These are phyloP conservation scores for Xenoacremonium recifei DNA, from an alignment of 2,329 filamentous ascomycete genomes.

Conservation along the genomic window DNA sequence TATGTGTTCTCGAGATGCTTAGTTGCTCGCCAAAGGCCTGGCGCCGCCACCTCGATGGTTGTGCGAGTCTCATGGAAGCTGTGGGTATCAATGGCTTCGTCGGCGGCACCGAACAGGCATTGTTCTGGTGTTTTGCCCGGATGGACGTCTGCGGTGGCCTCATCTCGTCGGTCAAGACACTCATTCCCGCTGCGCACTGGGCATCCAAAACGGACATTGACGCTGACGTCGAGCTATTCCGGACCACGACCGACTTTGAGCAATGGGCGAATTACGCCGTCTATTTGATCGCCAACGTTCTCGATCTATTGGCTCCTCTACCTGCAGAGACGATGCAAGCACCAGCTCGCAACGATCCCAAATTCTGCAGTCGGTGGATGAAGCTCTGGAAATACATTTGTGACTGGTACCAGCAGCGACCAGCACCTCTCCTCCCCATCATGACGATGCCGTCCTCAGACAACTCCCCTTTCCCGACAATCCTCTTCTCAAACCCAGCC, in stretches of 20 bases:
- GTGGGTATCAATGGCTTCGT: conserved; percentile 50
- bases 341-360: conserved; percentile 19
- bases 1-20: conserved; percentile 56
- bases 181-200: conserved; percentile 48
- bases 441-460: conserved; percentile 37
- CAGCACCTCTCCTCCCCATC: conserved; percentile 35
- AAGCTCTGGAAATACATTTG: conserved; percentile 38
- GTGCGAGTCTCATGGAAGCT: conserved; percentile 48
- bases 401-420: conserved; percentile 39
- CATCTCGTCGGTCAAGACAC: conserved; percentile 49
- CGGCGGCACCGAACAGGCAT: conserved; percentile 46
- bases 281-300: conserved; percentile 44
- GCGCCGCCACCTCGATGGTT: conserved; percentile 51
- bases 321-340: conserved; percentile 13
- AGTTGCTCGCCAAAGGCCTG: conserved; percentile 47
- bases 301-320: conserved; percentile 35
- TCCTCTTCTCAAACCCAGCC: conserved; percentile 49
- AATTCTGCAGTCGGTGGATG: conserved; percentile 32
- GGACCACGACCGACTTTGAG: conserved; percentile 34
- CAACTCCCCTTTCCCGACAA: conserved; percentile 47
- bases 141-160: conserved; percentile 56
- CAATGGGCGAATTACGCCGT: conserved; percentile 52
- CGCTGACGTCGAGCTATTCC: conserved; percentile 34
- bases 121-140: conserved; percentile 55
- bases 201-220: conserved; percentile 32